Percentiles rank a stretch among this genome's conserved stretches.
These are phyloP conservation scores for Cicer judaicum DNA, from an alignment of 306 rosid species.

Conservation along the genomic window DNA sequence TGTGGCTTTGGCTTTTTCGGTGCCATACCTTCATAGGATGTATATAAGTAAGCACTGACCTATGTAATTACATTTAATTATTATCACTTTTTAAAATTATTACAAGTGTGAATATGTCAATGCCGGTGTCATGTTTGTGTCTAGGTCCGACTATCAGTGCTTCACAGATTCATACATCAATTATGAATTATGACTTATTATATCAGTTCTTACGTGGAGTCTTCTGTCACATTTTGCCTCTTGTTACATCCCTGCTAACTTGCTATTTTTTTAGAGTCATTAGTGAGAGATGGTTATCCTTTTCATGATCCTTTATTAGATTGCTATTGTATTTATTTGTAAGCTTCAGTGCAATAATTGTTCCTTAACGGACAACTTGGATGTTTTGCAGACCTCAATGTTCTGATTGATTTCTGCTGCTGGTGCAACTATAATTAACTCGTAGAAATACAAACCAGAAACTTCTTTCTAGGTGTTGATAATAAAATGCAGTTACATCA, in stretches of 20 bases:
- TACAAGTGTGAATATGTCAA: too few species aligned
- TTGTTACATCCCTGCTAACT: constrained; percentile 14
- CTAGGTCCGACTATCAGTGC: too few species aligned
- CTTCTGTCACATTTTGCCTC: constrained; percentile 9
- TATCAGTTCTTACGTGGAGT: constrained; percentile 11
- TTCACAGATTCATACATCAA: background rate
- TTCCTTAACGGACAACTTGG: constrained; percentile 20
- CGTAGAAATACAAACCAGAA: constrained; percentile 28
- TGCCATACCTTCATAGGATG: background rate
- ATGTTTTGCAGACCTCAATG: constrained; percentile 49
- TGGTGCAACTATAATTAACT: constrained; percentile 18
- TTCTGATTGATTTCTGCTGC: constrained; percentile 39
- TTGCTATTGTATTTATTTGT: constrained; percentile 21
- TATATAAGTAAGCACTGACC: too few species aligned
- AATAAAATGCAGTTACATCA: constrained; percentile 88
- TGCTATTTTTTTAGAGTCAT: constrained; percentile 14
- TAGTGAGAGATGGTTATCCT: constrained; percentile 7
- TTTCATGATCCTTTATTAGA: constrained; percentile 4
- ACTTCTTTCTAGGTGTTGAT: constrained; percentile 34
- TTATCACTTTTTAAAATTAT: too few species aligned
- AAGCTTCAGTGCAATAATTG: constrained; percentile 13
- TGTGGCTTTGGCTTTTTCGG: constrained; percentile 21
- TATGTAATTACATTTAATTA: too few species aligned
- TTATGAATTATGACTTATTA: background rate
- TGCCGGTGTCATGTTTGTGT: too few species aligned